phyloP scores from a whole-genome alignment of 1,139 yeast species.

The Suhomyces chickasaworum region DNA sequence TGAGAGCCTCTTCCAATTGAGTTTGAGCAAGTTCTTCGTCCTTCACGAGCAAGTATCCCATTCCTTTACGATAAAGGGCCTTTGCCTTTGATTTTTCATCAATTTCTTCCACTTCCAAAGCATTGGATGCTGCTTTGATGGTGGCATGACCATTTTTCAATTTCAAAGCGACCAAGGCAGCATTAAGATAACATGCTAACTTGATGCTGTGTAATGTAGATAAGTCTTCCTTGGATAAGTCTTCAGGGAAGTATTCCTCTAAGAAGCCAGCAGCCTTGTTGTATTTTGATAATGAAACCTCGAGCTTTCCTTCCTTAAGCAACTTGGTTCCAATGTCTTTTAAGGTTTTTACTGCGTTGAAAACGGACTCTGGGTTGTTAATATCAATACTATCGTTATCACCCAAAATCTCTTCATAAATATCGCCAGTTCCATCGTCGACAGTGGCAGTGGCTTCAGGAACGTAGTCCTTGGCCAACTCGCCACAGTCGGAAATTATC shows the following conservation, averaged over 20 bases:
- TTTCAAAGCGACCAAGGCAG: slow-evolving; percentile 75
- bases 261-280: slow-evolving; percentile 68
- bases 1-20: slow-evolving; percentile 67
- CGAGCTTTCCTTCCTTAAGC: slow-evolving; percentile 64
- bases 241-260: slow-evolving; percentile 75
- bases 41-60: slow-evolving; percentile 64
- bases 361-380: slow-evolving; percentile 61
- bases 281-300: slow-evolving; percentile 66
- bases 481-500: slow-evolving; percentile 78
- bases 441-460: slow-evolving; percentile 36
- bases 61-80: slow-evolving; percentile 84
- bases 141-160: slow-evolving; percentile 58
- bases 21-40: slow-evolving; percentile 72
- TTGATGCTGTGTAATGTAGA: slow-evolving; percentile 53
- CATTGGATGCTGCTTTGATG: slow-evolving; percentile 63
- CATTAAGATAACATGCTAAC: slow-evolving; percentile 66
- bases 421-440: slow-evolving; percentile 86
- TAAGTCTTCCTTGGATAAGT: slow-evolving; percentile 56
- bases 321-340: slow-evolving; percentile 78
- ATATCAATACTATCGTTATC: slow-evolving; percentile 72
- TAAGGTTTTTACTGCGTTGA: slow-evolving; percentile 64
- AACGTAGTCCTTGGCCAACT: slow-evolving; percentile 61
- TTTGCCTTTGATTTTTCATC: slow-evolving; percentile 75
- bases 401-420: slow-evolving; percentile 72
- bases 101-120: slow-evolving; percentile 60